Base-by-base conservation (phyloP, 192 early-diverging fungal genomes). In the Linnemannia zychae region DNA sequence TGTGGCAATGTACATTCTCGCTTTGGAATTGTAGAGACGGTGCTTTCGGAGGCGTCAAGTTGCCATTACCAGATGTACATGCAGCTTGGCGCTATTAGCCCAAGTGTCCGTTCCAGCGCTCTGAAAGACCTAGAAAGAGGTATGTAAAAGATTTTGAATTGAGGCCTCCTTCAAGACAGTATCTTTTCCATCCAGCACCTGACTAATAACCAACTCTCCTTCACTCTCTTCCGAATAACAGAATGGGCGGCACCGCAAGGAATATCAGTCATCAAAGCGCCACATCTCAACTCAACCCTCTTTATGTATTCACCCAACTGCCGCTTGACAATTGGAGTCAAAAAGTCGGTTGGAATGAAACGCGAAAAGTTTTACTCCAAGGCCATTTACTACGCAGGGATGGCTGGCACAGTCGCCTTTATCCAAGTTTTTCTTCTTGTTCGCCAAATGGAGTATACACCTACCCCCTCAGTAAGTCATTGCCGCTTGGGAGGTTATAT, bases 401-500 rank as follows among this genome's bases (percentile, higher is more conserved):
- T 90, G 81, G 89, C 88, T 22, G 88, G 81, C 36, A 71, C 77
- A 22, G 78, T 85, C 4, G 83, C 83, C 4, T 85, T 85, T 48
- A 85, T 85, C 24, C 83, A 85, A 48, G 77, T 79, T 2, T 90
- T 89, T 40, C 87, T 93, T 37, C 60, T 92, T 36, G 90, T 93
- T 20, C 87, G 88, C 53, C 94, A 95, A 86, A 92, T 93, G 89
- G 90, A 90, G 53, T 89, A 91, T 50, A 93, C 94, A 20, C 88
- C 89, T 22, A 95, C 94, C 24, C 94, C 92, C 12, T 94, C 94
- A 9, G 91, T 92, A 91, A 81, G 89, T 52, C 50, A 9, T 4
- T 24, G 4, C 31, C 11, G 7, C 2, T 31, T 31, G 1, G n/a
- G n/a, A 57, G n/a, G n/a, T n/a, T 71, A 13, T 72, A 48, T 31